Evolutionary conservation across 2,329 filamentous ascomycete species (phyloP).

Genomic region (Xylariaceae sp.): DNA sequence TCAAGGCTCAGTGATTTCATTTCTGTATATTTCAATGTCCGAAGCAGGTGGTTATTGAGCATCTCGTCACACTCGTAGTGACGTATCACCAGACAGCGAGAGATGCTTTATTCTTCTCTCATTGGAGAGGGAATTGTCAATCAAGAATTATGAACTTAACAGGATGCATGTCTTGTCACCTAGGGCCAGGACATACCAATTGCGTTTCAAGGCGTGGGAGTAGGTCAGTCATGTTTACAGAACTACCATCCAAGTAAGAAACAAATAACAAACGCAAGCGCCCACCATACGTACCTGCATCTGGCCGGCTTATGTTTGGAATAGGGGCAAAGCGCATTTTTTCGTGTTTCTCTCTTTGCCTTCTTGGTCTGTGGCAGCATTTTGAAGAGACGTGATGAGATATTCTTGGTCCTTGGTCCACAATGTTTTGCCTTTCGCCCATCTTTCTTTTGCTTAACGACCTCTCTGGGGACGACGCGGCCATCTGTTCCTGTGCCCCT

Average conservation of each 20-base stretch:
- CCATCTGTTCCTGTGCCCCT: background rate
- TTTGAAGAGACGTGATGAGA: background rate
- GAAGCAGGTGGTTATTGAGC: too few relatives aligned
- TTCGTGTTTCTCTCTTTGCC: slow-evolving; percentile 3
- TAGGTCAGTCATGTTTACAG: too few relatives aligned
- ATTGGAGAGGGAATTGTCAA: background rate
- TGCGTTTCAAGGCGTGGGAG: too few relatives aligned
- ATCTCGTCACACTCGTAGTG: background rate
- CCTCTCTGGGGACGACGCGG: background rate
- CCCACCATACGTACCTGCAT: slow-evolving; percentile 7
- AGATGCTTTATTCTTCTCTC: background rate
- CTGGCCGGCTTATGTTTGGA: slow-evolving; percentile 14
- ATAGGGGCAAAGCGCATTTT: slow-evolving; percentile 15
- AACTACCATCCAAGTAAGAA: too few relatives aligned
- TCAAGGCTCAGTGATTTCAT: background rate
- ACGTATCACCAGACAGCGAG: background rate
- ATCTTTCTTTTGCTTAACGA: slow-evolving; percentile 2
- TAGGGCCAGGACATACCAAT: slow-evolving; percentile 12
- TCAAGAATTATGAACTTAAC: slow-evolving; percentile 8
- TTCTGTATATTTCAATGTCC: background rate
- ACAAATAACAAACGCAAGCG: too few relatives aligned
- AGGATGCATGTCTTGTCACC: slow-evolving; percentile 13
- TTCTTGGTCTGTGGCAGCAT: background rate
- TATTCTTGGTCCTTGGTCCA: background rate
- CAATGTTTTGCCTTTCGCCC: background rate